These are phyloP conservation scores for Calonectria naviculata DNA, from an alignment of 2,329 filamentous ascomycete genomes.

Conservation along the genomic window DNA sequence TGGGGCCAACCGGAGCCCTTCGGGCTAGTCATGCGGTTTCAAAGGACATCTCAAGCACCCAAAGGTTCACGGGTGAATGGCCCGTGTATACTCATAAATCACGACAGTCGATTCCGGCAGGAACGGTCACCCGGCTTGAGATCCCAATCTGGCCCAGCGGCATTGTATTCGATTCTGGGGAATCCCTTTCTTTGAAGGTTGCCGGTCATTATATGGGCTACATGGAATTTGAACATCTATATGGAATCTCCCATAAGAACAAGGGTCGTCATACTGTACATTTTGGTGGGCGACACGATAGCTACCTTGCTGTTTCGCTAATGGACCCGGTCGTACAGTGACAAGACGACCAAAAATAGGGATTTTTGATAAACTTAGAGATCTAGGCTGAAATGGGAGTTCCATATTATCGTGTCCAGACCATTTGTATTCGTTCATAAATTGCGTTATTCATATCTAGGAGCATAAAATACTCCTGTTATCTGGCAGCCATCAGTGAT, in stretches of 20 bases:
- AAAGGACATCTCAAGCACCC: neutral
- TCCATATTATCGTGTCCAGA: too few relatives aligned
- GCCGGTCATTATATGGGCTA: neutral
- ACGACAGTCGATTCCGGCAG: neutral
- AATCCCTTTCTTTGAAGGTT: neutral
- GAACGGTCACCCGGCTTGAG: neutral
- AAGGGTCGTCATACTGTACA: neutral
- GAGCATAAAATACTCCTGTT: too few relatives aligned
- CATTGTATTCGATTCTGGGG: neutral
- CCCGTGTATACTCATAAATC: neutral
- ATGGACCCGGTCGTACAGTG: neutral
- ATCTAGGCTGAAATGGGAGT: too few relatives aligned
- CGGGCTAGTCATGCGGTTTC: neutral
- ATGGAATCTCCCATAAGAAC: neutral
- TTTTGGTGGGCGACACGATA: neutral
- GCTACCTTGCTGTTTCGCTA: neutral
- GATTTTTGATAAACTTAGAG: too few relatives aligned
- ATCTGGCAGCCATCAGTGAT: too few relatives aligned
- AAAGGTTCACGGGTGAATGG: neutral
- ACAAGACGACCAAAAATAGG: neutral
- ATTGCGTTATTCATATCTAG: too few relatives aligned
- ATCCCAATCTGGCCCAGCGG: slow-evolving; percentile 3
- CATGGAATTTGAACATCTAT: neutral
- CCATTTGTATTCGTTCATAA: too few relatives aligned
- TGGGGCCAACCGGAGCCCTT: neutral